Evolutionary conservation across 148 eudicot species (phyloP), one percentile per base, ranked within the genome.

Genomic region (Silene uniflora): DNA sequence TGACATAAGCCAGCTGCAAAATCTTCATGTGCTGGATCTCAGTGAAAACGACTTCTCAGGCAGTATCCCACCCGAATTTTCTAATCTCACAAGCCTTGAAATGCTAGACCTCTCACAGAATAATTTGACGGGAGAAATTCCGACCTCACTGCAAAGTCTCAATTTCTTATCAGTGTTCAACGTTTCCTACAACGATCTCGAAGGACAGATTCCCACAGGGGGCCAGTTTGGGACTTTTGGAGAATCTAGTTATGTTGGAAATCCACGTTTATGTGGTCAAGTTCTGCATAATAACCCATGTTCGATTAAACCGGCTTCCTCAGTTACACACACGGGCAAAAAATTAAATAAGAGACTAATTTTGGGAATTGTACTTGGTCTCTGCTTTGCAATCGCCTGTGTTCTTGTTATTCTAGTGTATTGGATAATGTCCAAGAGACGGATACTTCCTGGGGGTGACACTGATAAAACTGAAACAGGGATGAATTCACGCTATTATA

Each of bases 111-210:
- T 93, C 25, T 87, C 91, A 5, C 78, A 79, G 63, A 93, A 93
- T 77, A 54, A 88, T 65, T 83, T 93, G 46, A 77, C 93, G 0
- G 98, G 98, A 75, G 83, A 85, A 81, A 91, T 93, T 58, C 98
- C 98, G 35, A 14, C 81, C 32, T 89, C 98, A 0, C 88, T 93
- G 23, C 74, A 46, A 69, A 75, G 74, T 73, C 86, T 91, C n/a
- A 63, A 75, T 75, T 89, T 89, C 80, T 69, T 91, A 68, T 83
- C 91, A 0, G 75, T 18, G 9, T 91, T 91, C 70, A 85, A 81
- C 44, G 88, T 91, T 7, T 85, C 96, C 19, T 18, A 83, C 84
- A 91, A 89, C 75, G 58, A 86, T 78, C 89, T 91, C 10, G 35
- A 82, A 69, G 96, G 96, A 64, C 47, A 73, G 12, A 81, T 91